phyloP scores from a whole-genome alignment of 1,284 basidiomycete genomes.

The Cutaneotrichosporon dermatis region DNA sequence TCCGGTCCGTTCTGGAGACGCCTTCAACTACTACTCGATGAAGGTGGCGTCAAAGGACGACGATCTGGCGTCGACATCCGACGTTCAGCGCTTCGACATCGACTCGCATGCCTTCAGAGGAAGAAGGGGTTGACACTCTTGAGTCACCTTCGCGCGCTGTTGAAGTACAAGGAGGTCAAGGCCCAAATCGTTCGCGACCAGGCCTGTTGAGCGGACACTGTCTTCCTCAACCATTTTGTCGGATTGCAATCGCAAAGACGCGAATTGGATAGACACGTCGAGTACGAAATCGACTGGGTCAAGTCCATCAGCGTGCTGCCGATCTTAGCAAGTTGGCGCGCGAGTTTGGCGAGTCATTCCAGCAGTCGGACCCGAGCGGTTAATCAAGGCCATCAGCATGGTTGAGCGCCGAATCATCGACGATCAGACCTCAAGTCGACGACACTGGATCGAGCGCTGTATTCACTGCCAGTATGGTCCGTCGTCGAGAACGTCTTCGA shows the following conservation, averaged over 20 bases:
- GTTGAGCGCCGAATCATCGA: conserved; percentile 70
- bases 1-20: conserved; percentile 73
- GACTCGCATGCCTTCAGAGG: conserved; percentile 83
- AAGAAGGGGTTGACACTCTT: conserved; percentile 87
- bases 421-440: conserved; percentile 48
- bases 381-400: conserved; percentile 64
- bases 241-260: conserved; percentile 83
- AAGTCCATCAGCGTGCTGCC: conserved; percentile 83
- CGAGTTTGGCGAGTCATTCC: conserved; percentile 71
- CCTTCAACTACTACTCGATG: conserved; percentile 68
- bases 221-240: conserved; percentile 80
- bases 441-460: conserved; percentile 62
- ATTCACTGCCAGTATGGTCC: conserved; percentile 60
- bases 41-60: not conserved
- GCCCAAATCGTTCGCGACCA: conserved; percentile 64
- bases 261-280: conserved; percentile 75
- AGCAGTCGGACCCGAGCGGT: conserved; percentile 55
- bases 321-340: conserved; percentile 82
- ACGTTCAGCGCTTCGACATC: conserved; percentile 57
- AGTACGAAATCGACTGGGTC: conserved; percentile 94
- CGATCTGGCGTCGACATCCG: conserved; percentile 7
- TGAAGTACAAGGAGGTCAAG: conserved; percentile 69
- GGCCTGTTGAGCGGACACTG: conserved; percentile 57
- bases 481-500: conserved; percentile 35
- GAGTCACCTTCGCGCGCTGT: conserved; percentile 62